Evolutionary conservation across 768 basidiomycete species (phyloP).

Genomic region (Pleurotus salmoneostramineus): DNA sequence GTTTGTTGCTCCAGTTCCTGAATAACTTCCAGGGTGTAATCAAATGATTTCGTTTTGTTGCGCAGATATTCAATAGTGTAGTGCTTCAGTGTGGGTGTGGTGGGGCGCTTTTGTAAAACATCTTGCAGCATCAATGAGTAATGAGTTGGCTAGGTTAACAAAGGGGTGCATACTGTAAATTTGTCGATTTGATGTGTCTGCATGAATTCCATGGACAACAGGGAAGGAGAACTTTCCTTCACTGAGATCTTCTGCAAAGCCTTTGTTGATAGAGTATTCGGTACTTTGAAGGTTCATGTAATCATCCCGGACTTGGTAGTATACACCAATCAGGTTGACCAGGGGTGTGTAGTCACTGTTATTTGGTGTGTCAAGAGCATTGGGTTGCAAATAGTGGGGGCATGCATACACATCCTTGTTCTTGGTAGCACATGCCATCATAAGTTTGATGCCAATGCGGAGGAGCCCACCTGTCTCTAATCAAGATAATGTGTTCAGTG

Average conservation of each 20-base stretch:
- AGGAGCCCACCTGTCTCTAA: conserved; percentile 96
- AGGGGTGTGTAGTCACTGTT: conserved; percentile 85
- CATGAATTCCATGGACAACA: conserved; percentile 85
- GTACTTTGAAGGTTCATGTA: conserved; percentile 91
- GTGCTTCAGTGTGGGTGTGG: conserved; percentile 73
- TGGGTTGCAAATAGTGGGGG: too few species aligned
- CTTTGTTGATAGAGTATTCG: conserved; percentile 86
- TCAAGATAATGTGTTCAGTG: background rate
- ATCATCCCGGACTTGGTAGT: conserved; percentile 94
- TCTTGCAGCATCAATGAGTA: too few species aligned
- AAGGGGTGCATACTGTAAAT: conserved; percentile 87
- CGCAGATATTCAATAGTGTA: conserved; percentile 80
- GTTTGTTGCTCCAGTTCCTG: conserved; percentile 64
- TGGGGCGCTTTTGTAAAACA: conserved; percentile 85
- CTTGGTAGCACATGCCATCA: conserved; percentile 85
- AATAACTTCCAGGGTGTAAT: conserved; percentile 77
- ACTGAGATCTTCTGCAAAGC: conserved; percentile 90
- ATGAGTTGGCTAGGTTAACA: background rate
- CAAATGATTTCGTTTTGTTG: conserved; percentile 77
- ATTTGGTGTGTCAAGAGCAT: background rate
- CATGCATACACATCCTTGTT: conserved; percentile 54
- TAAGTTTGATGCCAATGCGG: conserved; percentile 87
- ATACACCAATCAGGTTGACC: conserved; percentile 91
- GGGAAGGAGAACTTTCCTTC: conserved; percentile 99
- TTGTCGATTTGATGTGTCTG: conserved; percentile 72